These are phyloP conservation scores for Xylariaceae sp. DNA, from an alignment of 2,329 filamentous ascomycete genomes.

Conservation along the genomic window DNA sequence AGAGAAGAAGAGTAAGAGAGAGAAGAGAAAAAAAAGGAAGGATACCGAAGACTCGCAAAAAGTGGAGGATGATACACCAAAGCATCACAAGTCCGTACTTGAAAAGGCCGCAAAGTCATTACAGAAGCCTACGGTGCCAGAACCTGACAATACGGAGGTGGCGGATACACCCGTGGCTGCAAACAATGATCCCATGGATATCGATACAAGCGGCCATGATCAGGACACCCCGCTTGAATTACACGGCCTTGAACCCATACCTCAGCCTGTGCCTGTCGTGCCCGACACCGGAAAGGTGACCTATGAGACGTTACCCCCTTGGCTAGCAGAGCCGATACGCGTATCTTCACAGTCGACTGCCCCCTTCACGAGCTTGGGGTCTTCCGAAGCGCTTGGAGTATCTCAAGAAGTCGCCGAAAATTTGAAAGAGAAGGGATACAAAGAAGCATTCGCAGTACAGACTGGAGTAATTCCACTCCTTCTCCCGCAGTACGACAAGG, in stretches of 20 bases:
- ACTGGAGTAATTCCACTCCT: conserved; percentile 76
- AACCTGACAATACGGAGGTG: conserved; percentile 19
- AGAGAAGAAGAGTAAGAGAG: conserved; percentile 16
- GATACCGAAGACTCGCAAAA: conserved; percentile 6
- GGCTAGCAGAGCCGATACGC: conserved; percentile 73
- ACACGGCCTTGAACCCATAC: conserved; percentile 75
- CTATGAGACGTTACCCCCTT: conserved; percentile 76
- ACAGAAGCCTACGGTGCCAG: conserved; percentile 40
- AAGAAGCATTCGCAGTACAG: conserved; percentile 73
- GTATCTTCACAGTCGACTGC: conserved; percentile 57
- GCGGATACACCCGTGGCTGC: conserved; percentile 28
- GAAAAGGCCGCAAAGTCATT: conserved; percentile 54
- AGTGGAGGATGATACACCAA: conserved; percentile 17
- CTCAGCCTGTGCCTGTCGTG: conserved; percentile 65
- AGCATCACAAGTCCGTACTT: conserved; percentile 46
- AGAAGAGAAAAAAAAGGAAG: conserved; percentile 21
- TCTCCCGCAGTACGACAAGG: conserved; percentile 54
- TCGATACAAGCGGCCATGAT: conserved; percentile 1
- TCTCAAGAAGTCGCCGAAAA: conserved; percentile 53
- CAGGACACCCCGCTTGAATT: conserved; percentile 34
- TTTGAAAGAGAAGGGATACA: conserved; percentile 65
- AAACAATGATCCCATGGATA: conserved; percentile 11
- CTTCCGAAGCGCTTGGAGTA: conserved; percentile 54
- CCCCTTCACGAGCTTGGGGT: conserved; percentile 50
- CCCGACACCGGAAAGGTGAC: conserved; percentile 55